Conservation (phyloP, 768 basidiomycete genomes). For the Cubamyces sp. region DNA sequence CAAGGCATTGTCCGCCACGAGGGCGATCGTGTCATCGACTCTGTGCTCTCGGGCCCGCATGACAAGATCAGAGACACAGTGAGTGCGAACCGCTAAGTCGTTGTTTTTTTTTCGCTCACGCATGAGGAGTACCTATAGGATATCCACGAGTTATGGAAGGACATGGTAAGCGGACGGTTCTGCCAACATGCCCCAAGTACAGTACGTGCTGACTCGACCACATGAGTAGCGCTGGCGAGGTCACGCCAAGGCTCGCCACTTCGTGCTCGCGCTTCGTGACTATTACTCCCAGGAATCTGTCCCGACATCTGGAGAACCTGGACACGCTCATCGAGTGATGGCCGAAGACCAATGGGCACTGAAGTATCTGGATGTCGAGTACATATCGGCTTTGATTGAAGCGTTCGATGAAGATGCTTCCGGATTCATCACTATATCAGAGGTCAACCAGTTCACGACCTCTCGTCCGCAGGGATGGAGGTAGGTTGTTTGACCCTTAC, state of each 20-base stretch:
- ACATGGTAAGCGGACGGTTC: slow-evolving; percentile 44
- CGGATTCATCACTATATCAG: slow-evolving; percentile 40
- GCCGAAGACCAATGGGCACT: slow-evolving; percentile 40
- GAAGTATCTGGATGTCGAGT: slow-evolving; percentile 37
- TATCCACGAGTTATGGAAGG: slow-evolving; percentile 54
- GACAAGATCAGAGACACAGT: slow-evolving; percentile 47
- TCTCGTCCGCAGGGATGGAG: slow-evolving; percentile 39
- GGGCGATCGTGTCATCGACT: slow-evolving; percentile 44
- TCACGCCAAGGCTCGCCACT: slow-evolving; percentile 55
- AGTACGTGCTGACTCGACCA: too few species aligned
- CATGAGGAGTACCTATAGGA: slow-evolving; percentile 42
- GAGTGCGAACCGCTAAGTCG: slow-evolving; percentile 28
- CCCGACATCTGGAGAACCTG: slow-evolving; percentile 5
- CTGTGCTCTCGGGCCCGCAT: slow-evolving; percentile 47
- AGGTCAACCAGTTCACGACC: slow-evolving; percentile 39
- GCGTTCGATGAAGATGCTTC: slow-evolving; percentile 46
- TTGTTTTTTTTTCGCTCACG: background rate
- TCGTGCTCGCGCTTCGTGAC: slow-evolving; percentile 48
- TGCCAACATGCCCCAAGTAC: too few species aligned
- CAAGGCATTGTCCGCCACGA: slow-evolving; percentile 36
- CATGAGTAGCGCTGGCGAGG: slow-evolving; percentile 50
- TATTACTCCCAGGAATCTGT: slow-evolving; percentile 36
- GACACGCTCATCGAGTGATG: background rate
- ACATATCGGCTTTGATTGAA: slow-evolving; percentile 39
- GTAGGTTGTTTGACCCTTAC: slow-evolving; percentile 10